Base-by-base conservation (phyloP, 2,329 filamentous ascomycete species). In the Thermochaetoides dissita region DNA sequence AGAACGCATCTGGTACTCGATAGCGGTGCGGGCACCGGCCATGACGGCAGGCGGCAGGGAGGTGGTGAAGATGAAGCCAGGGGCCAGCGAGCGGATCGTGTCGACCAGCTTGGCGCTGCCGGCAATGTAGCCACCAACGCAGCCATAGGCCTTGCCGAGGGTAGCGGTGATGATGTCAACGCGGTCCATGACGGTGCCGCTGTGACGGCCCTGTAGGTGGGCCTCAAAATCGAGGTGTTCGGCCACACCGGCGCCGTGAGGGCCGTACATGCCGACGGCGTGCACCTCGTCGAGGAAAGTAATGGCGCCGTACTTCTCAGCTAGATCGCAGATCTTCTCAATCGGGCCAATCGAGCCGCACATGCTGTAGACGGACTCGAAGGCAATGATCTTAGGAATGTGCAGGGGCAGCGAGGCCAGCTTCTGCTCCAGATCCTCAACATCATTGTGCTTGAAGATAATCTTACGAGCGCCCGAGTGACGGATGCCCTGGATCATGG, bases 361-460 rank as follows among this genome's bases (percentile, higher is more conserved):
- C 91, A 98, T 98, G 68, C 87, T 94, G 67, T 98, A 98, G 3
- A 98, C 91, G 30, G 87, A 94, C 66, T 98, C 91, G 51, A 96
- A 98, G 2, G 91, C 91, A 51, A 98, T 98, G 51, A 98, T 94
- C 70, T 98, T 98, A 44, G 91, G 91, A 32, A 84, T 76, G 46
- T 91, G 74, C 1, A 83, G 66, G 1, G 89, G 87, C 35, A 98
- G 72, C 9, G 87, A 83, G 3, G 88, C 87, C 51, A 98, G 71
- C 65, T 98, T 96, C 39, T 77, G 77, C 67, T 98, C 91, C 10
- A 98, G 70, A 55, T 98, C 91, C 35, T 72, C 78, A n/a, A 96
- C 64, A 56, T 98, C 88, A 57, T 98, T 98, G 67, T 98, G 91
- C 67, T 93, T 94, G 75, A 96, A 98, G 28, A 98, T 89, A 63